Conservation (phyloP, 2,329 filamentous ascomycete genomes). For the Alternaria brassicicola region DNA sequence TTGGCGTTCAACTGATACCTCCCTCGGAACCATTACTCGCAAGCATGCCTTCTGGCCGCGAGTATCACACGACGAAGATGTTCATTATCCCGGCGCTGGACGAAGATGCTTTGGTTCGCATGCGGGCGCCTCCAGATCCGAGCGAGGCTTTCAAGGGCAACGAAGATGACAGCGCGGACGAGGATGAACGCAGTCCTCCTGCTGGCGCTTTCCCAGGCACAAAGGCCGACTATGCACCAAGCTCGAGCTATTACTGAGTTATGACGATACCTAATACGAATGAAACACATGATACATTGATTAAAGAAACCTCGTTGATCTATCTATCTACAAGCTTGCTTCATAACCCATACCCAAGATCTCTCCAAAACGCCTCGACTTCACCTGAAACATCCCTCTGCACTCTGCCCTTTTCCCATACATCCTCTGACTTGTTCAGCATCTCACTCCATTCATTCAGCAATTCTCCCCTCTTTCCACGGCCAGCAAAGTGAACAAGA, state of each 20-base stretch:
- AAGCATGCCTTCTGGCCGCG: slow-evolving; percentile 84
- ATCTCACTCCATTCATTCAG: slow-evolving; percentile 46
- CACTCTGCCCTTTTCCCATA: slow-evolving; percentile 31
- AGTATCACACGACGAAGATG: slow-evolving; percentile 75
- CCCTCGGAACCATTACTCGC: slow-evolving; percentile 72
- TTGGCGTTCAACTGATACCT: slow-evolving; percentile 80
- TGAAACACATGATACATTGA: not conserved
- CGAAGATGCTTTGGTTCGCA: slow-evolving; percentile 63
- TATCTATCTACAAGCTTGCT: not conserved
- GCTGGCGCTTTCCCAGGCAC: slow-evolving; percentile 48
- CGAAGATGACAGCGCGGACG: slow-evolving; percentile 46
- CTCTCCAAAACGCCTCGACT: slow-evolving; percentile 30
- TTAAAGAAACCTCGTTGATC: not conserved
- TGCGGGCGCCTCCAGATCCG: slow-evolving; percentile 63
- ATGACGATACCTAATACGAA: not conserved
- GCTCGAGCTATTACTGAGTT: slow-evolving; percentile 41
- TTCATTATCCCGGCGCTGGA: slow-evolving; percentile 72
- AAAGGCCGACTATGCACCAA: slow-evolving; percentile 38
- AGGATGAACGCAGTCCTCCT: slow-evolving; percentile 40
- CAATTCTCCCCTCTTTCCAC: slow-evolving; percentile 39
- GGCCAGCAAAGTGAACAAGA: slow-evolving; percentile 53
- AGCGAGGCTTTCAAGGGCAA: slow-evolving; percentile 49
- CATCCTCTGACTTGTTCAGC: slow-evolving; percentile 21
- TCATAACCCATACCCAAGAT: slow-evolving; percentile 1
- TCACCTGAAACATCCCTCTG: slow-evolving; percentile 34